phyloP scores from a whole-genome alignment of 495 filamentous ascomycete genomes.

The Collariella sp. region DNA sequence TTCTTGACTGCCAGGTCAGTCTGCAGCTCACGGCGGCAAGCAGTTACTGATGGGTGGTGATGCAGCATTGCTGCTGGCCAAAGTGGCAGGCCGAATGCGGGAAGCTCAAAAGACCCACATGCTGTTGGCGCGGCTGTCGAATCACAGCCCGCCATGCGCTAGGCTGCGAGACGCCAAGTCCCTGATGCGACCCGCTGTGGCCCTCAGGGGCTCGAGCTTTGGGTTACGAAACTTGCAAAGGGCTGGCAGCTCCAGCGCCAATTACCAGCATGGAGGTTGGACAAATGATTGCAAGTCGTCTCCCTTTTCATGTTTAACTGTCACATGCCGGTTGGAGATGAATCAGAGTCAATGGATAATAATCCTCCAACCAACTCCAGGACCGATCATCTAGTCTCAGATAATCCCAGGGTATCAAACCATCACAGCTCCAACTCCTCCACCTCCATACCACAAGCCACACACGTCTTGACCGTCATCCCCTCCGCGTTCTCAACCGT shows the following conservation, averaged over 20 bases:
- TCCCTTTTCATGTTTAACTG: too few species aligned
- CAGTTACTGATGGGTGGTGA: conserved; percentile 9
- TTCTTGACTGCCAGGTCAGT: conserved; percentile 6
- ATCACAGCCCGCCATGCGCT: conserved; percentile 11
- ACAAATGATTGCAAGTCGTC: not conserved
- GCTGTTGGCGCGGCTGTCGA: conserved; percentile 8
- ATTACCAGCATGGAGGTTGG: too few species aligned
- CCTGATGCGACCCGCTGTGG: not conserved
- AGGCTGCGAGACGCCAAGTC: conserved; percentile 26
- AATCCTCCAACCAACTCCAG: too few species aligned
- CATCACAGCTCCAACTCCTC: conserved; percentile 83
- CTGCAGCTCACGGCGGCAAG: conserved; percentile 10
- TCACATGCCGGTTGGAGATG: too few species aligned
- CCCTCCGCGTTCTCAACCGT: conserved; percentile 73
- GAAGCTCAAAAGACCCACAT: conserved; percentile 1
- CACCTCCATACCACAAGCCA: conserved; percentile 90
- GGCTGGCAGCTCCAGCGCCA: too few species aligned
- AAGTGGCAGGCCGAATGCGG: not conserved
- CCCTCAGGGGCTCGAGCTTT: conserved; percentile 12
- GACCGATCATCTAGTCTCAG: not conserved
- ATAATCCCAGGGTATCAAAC: not conserved
- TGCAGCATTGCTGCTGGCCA: too few species aligned
- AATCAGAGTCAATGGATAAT: too few species aligned
- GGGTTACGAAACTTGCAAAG: too few species aligned
- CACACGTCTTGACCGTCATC: conserved; percentile 72